Evolutionary conservation across 352 stramenopile species (phyloP).

Genomic region (Globisporangium abappressorium): DNA sequence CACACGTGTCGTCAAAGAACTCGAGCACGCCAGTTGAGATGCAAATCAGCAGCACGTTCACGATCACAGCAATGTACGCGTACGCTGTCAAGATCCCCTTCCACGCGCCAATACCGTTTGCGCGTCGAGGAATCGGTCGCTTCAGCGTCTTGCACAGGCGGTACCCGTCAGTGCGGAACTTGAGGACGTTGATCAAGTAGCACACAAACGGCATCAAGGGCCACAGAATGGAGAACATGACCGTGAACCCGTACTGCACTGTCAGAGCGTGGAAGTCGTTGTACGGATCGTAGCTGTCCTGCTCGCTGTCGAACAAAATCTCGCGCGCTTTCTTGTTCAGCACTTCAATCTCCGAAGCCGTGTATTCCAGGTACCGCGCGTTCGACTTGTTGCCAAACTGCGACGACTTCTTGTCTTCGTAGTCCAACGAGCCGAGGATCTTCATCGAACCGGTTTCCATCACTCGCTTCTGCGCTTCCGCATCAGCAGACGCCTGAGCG

Average conservation of each 20-base stretch:
- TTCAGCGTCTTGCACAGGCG: conserved; percentile 69
- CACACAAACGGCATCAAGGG: conserved; percentile 72
- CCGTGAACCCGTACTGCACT: conserved; percentile 70
- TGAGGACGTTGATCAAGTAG: conserved; percentile 69
- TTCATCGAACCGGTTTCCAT: conserved; percentile 73
- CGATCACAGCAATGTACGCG: conserved; percentile 66
- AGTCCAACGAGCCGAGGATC: conserved; percentile 77
- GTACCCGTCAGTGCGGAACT: conserved; percentile 63
- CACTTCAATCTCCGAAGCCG: conserved; percentile 54
- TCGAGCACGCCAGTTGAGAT: conserved; percentile 69
- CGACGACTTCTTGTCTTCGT: conserved; percentile 63
- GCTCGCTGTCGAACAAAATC: conserved; percentile 69
- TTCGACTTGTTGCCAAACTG: conserved; percentile 75
- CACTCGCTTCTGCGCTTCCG: conserved; percentile 63
- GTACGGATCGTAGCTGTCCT: conserved; percentile 74
- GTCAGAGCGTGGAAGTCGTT: conserved; percentile 73
- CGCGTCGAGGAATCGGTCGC: conserved; percentile 59
- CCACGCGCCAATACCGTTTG: conserved; percentile 78
- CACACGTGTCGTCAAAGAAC: conserved; percentile 61
- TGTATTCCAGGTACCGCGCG: conserved; percentile 66
- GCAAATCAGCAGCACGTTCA: conserved; percentile 69
- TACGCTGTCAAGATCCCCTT: conserved; percentile 51
- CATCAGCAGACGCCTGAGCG: conserved; percentile 54
- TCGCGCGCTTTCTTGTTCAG: conserved; percentile 66
- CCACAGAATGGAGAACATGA: conserved; percentile 84